phyloP scores from a whole-genome alignment of 73 alveolate species.

The Tetrahymena thermophila region DNA sequence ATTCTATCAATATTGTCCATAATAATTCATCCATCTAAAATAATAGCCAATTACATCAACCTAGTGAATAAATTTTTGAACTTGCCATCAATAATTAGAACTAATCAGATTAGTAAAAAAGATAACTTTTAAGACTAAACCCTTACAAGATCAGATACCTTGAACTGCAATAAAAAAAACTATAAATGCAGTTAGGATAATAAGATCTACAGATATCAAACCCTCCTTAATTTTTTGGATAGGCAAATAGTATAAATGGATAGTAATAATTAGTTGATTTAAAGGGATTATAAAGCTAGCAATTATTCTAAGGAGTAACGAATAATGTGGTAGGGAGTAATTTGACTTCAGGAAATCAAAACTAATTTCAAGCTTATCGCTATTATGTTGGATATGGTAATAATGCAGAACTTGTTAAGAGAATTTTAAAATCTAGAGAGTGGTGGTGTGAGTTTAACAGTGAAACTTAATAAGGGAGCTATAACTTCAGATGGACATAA shows the following conservation, averaged over 20 bases:
- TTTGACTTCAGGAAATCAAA: background rate
- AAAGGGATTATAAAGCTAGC: background rate
- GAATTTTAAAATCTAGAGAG: conserved; percentile 9
- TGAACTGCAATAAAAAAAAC: background rate
- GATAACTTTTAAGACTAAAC: background rate
- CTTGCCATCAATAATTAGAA: background rate
- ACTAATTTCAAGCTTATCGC: background rate
- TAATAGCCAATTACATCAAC: background rate
- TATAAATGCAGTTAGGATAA: background rate
- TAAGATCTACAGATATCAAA: background rate
- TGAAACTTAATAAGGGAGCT: background rate
- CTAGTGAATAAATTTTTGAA: background rate
- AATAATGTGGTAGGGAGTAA: background rate
- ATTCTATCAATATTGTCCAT: background rate
- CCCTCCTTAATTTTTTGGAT: background rate
- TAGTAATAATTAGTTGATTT: background rate
- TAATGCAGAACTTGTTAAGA: conserved; percentile 20
- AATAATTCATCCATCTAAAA: background rate
- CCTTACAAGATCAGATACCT: background rate
- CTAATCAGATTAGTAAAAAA: background rate
- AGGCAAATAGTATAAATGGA: background rate
- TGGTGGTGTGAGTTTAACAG: conserved; percentile 27
- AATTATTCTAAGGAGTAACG: background rate
- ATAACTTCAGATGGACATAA: conserved; percentile 17
- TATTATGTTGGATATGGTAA: conserved; percentile 37